phyloP scores from a whole-genome alignment of 352 stramenopile genomes.

The Globisporangium recalcitrans region DNA sequence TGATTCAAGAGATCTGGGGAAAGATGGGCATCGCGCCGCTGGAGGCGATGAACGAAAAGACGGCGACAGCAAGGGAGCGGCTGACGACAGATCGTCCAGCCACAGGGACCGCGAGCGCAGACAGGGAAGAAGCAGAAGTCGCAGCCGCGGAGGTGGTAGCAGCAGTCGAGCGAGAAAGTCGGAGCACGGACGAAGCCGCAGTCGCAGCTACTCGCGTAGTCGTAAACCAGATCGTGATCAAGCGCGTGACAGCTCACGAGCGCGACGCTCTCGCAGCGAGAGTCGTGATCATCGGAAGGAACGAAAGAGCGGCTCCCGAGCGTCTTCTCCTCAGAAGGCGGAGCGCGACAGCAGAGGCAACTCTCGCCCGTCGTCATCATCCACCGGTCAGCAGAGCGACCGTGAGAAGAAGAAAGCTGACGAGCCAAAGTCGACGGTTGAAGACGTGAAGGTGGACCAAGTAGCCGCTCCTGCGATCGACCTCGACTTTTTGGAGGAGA shows the following conservation, averaged over 20 bases:
- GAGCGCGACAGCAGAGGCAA: conserved; percentile 9
- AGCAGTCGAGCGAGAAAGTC: conserved; percentile 17
- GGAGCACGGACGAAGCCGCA: conserved; percentile 39
- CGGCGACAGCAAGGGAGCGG: conserved; percentile 22
- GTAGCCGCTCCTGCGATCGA: conserved; percentile 80
- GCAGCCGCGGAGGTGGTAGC: conserved; percentile 29
- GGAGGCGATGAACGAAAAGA: conserved; percentile 20
- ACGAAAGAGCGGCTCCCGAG: conserved; percentile 11
- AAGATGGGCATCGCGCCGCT: conserved; percentile 20
- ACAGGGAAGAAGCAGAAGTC: conserved; percentile 33
- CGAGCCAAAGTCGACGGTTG: conserved; percentile 29
- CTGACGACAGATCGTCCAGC: neutral
- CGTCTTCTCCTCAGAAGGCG: conserved; percentile 7
- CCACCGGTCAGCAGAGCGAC: conserved; percentile 15
- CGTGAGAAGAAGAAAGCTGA: neutral
- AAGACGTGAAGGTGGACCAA: conserved; percentile 76
- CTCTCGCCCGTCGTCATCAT: neutral
- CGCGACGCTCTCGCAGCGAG: conserved; percentile 40
- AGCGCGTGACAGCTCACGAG: conserved; percentile 23
- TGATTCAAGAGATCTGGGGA: conserved; percentile 31
- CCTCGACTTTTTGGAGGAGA: conserved; percentile 76
- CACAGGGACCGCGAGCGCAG: conserved; percentile 17
- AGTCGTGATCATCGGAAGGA: conserved; percentile 29
- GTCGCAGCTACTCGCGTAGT: conserved; percentile 40
- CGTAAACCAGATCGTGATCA: conserved; percentile 36